Evolutionary conservation across 176 grass and related monocot genomes (phyloP), one percentile per base, ranked within the genome.

Genomic region (Triticum timopheevii): DNA sequence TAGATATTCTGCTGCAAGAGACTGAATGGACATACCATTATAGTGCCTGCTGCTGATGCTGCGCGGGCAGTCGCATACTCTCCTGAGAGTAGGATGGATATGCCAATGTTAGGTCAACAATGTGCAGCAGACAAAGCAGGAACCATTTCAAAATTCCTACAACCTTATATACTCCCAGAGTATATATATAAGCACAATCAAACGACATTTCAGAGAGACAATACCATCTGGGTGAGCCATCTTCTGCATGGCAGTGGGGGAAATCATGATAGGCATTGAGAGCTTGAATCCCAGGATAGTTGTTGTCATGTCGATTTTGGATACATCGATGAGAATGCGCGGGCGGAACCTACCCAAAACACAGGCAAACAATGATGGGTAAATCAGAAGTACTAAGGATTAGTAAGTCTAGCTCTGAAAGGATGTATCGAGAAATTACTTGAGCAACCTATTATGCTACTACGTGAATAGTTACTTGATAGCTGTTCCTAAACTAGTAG

Each of bases 141-240:
- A 61, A 27, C 2, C 38, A 27, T 72, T 52, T 15, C 69, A 10
- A 79, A 3, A 76, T 6, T 36, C 11, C 9, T 74, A 49, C 22
- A 73, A 4, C 73, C 16, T 20, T 69, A 65, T 34, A 52, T 67
- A 66, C 34, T 30, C 28, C 28, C 28, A 30, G 28, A 30, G 28
- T 30, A 30, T 30, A 30, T 30, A 30, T 30, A 30, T 30, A 35
- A 40, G 22, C 12, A 27, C 78, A 61, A 54, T 6, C 2, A 47
- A 27, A 47, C 28, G 27, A 52, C 65, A 19, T 20, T 10, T 44
- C 62, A 31, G 56, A 33, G 15, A 33, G 49, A 6, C 54, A 39
- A 44, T 88, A 99, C 97, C 97, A 45, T 99, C 97, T 35, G 94
- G 97, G 69, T 99, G 97, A 35, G 97, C 97, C 97, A 99, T 99